These are phyloP conservation scores for Pyrus pyrifolia DNA, from an alignment of 306 rosid species.

Conservation along the genomic window DNA sequence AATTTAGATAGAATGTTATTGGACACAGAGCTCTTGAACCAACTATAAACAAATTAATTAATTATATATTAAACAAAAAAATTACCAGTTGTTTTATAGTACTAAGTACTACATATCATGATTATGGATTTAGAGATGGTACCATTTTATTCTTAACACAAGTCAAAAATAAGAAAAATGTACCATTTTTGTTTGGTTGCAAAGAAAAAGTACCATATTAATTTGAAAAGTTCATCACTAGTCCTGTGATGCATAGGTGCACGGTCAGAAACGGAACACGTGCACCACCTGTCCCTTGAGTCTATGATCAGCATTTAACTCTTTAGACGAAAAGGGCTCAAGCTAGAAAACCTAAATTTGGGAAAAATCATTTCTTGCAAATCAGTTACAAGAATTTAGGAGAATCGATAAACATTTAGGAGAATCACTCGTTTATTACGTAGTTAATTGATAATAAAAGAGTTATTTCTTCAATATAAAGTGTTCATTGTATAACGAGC, in stretches of 20 bases:
- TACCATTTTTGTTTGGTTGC: background rate
- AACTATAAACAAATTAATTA: background rate
- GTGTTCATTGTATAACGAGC: no score
- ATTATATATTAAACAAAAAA: background rate
- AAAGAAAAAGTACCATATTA: background rate
- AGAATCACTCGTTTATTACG: no score
- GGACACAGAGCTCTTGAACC: background rate
- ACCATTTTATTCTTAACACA: background rate
- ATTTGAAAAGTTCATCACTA: background rate
- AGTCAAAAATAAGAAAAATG: background rate
- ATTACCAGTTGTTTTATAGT: background rate
- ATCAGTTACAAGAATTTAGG: no score
- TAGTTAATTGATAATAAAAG: no score
- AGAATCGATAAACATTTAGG: no score
- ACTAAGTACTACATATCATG: background rate
- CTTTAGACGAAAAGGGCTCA: background rate
- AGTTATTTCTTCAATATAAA: no score
- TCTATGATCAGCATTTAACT: background rate
- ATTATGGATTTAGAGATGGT: background rate
- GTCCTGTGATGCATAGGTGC: background rate
- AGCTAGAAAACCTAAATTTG: background rate
- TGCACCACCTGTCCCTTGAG: background rate
- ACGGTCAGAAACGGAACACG: background rate
- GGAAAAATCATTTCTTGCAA: no score
- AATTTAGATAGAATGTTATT: background rate